Percentiles rank a stretch among this genome's conserved stretches.
Evolutionary conservation across 331 rosid species (phyloP).

Genomic region (Prunus yedoensis): DNA sequence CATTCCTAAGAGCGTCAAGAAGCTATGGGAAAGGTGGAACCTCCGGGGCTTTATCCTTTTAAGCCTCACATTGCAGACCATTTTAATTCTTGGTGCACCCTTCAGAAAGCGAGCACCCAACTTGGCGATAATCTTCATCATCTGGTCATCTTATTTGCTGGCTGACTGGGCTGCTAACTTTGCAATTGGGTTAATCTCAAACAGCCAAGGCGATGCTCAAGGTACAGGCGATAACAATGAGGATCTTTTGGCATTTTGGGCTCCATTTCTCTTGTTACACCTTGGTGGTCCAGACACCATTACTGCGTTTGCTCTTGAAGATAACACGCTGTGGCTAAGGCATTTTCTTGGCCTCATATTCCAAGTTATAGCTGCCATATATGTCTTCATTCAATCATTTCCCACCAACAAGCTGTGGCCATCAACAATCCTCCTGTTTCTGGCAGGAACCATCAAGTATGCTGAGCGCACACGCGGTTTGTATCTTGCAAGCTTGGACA

Average conservation of each 20-base stretch:
- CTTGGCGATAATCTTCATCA: background rate
- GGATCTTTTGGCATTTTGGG: constrained; percentile 43
- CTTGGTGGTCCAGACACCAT: constrained; percentile 67
- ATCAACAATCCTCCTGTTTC: constrained; percentile 26
- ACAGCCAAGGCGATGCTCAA: constrained; percentile 1
- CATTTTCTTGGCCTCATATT: constrained; percentile 37
- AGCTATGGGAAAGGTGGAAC: constrained; percentile 31
- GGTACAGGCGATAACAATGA: background rate
- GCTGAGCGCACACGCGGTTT: constrained; percentile 38
- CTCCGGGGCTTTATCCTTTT: constrained; percentile 16
- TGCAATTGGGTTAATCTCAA: constrained; percentile 31
- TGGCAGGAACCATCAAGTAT: constrained; percentile 40
- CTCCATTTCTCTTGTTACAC: constrained; percentile 53
- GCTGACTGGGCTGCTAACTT: constrained; percentile 36
- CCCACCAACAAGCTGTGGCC: constrained; percentile 33
- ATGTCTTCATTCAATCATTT: constrained; percentile 40
- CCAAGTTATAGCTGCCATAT: constrained; percentile 27
- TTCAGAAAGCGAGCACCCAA: constrained; percentile 21
- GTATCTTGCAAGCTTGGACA: constrained; percentile 34
- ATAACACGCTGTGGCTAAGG: constrained; percentile 51
- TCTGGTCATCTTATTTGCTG: constrained; percentile 34
- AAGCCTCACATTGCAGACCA: constrained; percentile 25
- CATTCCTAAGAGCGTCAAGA: constrained; percentile 15
- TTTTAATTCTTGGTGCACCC: constrained; percentile 24
- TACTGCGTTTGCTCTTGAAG: constrained; percentile 50